Conservation (phyloP, 441 rosid species). For the Theobroma grandiflorum region DNA sequence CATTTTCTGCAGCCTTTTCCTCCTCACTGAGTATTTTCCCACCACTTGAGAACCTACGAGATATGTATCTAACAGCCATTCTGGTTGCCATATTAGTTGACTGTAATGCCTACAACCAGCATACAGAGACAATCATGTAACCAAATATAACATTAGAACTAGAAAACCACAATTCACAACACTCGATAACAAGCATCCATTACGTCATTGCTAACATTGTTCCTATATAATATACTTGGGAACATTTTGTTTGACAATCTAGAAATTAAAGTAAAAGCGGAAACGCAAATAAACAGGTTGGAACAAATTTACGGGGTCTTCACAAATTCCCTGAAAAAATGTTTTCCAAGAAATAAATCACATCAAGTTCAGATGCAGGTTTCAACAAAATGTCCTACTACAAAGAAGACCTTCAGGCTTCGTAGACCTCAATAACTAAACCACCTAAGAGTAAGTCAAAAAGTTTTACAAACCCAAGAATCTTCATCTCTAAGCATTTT, state of each 20-base stretch:
- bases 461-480: not conserved
- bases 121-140: not conserved
- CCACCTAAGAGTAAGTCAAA: not conserved
- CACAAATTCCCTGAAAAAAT: no score
- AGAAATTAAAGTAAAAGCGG: no score
- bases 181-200: not conserved
- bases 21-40: constrained; percentile 87
- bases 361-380: not conserved
- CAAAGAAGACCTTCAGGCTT: not conserved
- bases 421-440: constrained; percentile 13
- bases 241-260: no score
- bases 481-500: not conserved
- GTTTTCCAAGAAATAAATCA: not conserved
- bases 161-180: not conserved
- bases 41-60: constrained; percentile 77
- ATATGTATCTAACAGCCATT: constrained; percentile 51
- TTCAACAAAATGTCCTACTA: not conserved
- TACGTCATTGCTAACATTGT: no score
- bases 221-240: no score
- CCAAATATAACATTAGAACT: not conserved
- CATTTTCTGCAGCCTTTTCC: constrained; percentile 93
- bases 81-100: constrained; percentile 60
- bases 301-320: no score
- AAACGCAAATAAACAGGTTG: no score
- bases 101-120: constrained; percentile 31